Percentiles rank a stretch among this genome's conserved stretches.
Conservation (phyloP, 768 basidiomycete genomes). For the Phylloporus sp. region DNA sequence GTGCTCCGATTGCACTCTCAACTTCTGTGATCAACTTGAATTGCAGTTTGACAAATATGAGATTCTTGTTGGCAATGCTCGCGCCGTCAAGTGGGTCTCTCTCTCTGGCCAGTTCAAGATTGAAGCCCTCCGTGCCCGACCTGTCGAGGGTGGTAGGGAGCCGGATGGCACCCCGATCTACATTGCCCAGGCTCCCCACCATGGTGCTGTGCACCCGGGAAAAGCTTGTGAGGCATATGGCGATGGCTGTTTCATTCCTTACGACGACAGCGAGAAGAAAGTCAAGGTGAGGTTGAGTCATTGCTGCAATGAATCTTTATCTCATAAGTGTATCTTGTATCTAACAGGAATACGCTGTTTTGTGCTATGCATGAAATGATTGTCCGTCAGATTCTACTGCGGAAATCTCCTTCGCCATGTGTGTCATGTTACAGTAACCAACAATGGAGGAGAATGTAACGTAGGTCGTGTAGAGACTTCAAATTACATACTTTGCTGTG, state of each 20-base stretch:
- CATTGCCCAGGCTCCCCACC: constrained; percentile 55
- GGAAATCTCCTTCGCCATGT: neutral
- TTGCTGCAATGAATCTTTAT: neutral
- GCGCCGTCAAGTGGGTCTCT: constrained; percentile 56
- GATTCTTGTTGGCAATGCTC: constrained; percentile 62
- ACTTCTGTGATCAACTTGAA: neutral
- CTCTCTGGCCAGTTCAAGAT: constrained; percentile 45
- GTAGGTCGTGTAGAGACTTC: neutral
- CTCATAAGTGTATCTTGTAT: neutral
- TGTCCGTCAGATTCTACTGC: neutral
- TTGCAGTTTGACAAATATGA: constrained; percentile 60
- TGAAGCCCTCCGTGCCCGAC: constrained; percentile 39
- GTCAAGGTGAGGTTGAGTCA: constrained; percentile 37
- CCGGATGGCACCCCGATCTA: constrained; percentile 56
- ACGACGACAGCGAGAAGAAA: constrained; percentile 47
- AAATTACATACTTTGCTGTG: neutral
- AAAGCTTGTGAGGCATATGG: constrained; percentile 50
- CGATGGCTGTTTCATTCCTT: constrained; percentile 60
- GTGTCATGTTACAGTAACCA: neutral
- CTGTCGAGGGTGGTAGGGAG: constrained; percentile 69
- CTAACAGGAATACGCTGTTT: constrained; percentile 5
- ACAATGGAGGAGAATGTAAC: neutral
- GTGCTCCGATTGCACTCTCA: constrained; percentile 5
- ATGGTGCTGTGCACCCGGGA: constrained; percentile 56
- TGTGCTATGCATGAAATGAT: constrained; percentile 2